phyloP scores from a whole-genome alignment of 2,329 filamentous ascomycete genomes.

The Colletotrichum cuscutae region DNA sequence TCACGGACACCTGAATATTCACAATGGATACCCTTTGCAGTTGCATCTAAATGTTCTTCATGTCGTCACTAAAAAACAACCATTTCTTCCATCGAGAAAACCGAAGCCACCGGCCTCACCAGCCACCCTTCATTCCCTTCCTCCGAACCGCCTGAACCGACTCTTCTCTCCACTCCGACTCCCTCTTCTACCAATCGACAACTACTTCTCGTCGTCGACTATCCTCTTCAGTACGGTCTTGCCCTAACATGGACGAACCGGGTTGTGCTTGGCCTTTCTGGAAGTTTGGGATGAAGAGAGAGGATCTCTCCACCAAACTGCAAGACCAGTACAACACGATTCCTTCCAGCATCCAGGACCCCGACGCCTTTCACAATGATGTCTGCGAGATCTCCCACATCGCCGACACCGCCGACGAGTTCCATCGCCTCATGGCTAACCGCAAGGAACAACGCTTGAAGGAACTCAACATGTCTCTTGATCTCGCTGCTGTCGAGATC shows the following conservation, averaged over 20 bases:
- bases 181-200: background rate
- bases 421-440: slow-evolving; percentile 63
- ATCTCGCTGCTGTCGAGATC: slow-evolving; percentile 69
- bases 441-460: slow-evolving; percentile 64
- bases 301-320: slow-evolving; percentile 66
- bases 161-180: background rate
- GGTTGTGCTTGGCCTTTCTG: slow-evolving; percentile 66
- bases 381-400: slow-evolving; percentile 67
- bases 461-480: slow-evolving; percentile 65
- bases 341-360: slow-evolving; percentile 65
- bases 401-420: slow-evolving; percentile 62
- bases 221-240: background rate
- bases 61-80: slow-evolving; percentile 11
- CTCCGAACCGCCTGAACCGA: background rate
- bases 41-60: slow-evolving; percentile 28
- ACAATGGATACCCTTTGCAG: slow-evolving; percentile 6
- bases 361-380: slow-evolving; percentile 70
- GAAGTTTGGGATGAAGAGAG: slow-evolving; percentile 72
- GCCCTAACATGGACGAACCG: slow-evolving; percentile 62
- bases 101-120: slow-evolving; percentile 30
- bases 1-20: background rate
- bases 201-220: background rate
- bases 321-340: slow-evolving; percentile 71
- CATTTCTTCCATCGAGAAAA: background rate
- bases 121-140: slow-evolving; percentile 2